Evolutionary conservation across 306 rosid genomes (phyloP).

Genomic region (Lathyrus sativus): DNA sequence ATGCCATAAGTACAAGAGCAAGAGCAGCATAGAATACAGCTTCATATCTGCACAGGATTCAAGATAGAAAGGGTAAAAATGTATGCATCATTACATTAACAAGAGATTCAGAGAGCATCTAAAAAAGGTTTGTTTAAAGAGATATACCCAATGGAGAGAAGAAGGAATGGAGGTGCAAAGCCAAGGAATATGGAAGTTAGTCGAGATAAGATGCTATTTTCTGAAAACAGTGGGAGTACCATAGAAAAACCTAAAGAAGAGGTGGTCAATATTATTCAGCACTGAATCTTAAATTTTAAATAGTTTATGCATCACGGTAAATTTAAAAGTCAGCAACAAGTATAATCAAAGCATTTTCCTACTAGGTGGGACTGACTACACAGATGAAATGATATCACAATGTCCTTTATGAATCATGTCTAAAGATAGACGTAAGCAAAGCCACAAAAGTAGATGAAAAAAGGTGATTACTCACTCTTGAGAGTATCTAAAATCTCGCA

Average conservation of each 20-base stretch:
- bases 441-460: not conserved
- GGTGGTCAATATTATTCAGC: conserved; percentile 31
- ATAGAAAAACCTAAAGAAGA: conserved; percentile 70
- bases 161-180: conserved; percentile 89
- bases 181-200: conserved; percentile 87
- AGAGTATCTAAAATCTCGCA: no score
- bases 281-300: conserved; percentile 33
- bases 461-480: no score
- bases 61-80: conserved; percentile 11
- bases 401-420: conserved; percentile 4
- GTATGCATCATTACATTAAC: conserved; percentile 11
- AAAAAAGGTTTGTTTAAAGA: conserved; percentile 26
- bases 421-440: not conserved
- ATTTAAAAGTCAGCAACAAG: conserved; percentile 7
- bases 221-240: conserved; percentile 80
- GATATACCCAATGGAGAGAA: conserved; percentile 86
- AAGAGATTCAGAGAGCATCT: conserved; percentile 9
- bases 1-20: conserved; percentile 81
- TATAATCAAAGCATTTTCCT: not conserved
- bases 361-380: not conserved
- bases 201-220: conserved; percentile 70
- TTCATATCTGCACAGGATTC: conserved; percentile 71
- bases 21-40: conserved; percentile 84
- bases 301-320: conserved; percentile 22
- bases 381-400: not conserved